Conservation (phyloP, 2,329 filamentous ascomycete species). For the Colletotrichum horii region DNA sequence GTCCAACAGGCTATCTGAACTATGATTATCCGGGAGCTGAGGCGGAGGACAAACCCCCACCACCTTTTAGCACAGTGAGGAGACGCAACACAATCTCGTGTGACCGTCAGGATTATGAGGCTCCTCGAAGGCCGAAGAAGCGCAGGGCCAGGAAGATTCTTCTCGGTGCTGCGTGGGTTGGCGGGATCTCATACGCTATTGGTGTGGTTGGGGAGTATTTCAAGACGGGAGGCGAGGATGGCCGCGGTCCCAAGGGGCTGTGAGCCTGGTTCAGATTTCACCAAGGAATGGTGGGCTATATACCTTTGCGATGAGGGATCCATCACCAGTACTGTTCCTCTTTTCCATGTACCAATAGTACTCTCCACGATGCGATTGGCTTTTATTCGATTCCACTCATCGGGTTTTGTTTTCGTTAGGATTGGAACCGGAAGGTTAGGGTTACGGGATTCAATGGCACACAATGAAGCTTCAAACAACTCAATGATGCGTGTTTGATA, state of each 20-base stretch:
- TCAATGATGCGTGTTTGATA: background rate
- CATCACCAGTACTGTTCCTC: background rate
- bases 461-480: background rate
- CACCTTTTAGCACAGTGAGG: slow-evolving; percentile 47
- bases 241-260: slow-evolving; percentile 34
- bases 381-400: background rate
- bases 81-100: slow-evolving; percentile 35
- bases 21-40: slow-evolving; percentile 50
- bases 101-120: slow-evolving; percentile 43
- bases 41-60: slow-evolving; percentile 31
- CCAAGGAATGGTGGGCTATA: background rate
- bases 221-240: slow-evolving; percentile 50
- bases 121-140: slow-evolving; percentile 48
- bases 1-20: slow-evolving; percentile 70
- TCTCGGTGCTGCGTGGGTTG: slow-evolving; percentile 59
- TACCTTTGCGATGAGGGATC: background rate
- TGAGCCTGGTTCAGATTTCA: background rate
- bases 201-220: slow-evolving; percentile 66
- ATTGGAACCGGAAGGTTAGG: background rate
- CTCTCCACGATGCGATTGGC: background rate
- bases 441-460: background rate
- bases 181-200: slow-evolving; percentile 60
- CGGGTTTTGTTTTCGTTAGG: background rate
- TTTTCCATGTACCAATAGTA: slow-evolving; percentile 1
- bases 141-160: slow-evolving; percentile 52